A percentile compares a stretch with the other conserved stretches of the same genome.
Conservation (phyloP, 768 basidiomycete genomes). For the Hericium erinaceus region DNA sequence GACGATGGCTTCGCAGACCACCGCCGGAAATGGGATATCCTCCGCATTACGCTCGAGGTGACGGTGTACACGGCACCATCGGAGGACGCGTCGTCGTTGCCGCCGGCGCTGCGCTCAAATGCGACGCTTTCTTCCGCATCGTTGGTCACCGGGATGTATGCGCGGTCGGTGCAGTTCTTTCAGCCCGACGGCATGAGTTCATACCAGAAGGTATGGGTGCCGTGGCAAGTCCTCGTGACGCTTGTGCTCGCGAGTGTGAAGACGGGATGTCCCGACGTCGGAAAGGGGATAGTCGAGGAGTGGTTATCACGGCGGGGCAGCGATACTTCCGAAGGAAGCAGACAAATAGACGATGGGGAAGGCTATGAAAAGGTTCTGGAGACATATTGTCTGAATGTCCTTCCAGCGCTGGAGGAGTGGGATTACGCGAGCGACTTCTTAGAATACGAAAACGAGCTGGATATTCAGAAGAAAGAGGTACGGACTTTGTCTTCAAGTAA, state of each 20-base stretch:
- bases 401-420: constrained; percentile 72
- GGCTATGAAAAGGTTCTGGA: constrained; percentile 72
- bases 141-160: constrained; percentile 46
- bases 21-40: constrained; percentile 80
- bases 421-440: constrained; percentile 72
- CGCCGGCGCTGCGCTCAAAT: constrained; percentile 41
- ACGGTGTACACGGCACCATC: constrained; percentile 56
- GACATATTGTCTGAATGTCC: constrained; percentile 62
- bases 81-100: constrained; percentile 32
- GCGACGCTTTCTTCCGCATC: constrained; percentile 50
- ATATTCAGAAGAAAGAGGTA: constrained; percentile 43
- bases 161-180: constrained; percentile 60
- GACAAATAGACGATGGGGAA: constrained; percentile 27
- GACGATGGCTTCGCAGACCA: constrained; percentile 28
- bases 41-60: constrained; percentile 75
- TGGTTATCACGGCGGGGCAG: constrained; percentile 57
- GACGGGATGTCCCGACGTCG: constrained; percentile 49
- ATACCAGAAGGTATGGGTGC: constrained; percentile 43
- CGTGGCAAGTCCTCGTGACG: constrained; percentile 60
- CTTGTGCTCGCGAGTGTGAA: constrained; percentile 65
- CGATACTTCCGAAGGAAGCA: constrained; percentile 1
- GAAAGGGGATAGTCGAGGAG: constrained; percentile 61
- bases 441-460: constrained; percentile 60
- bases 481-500: neutral
- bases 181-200: constrained; percentile 34